Conservation (phyloP, 345 rosid genomes). For the Eucalyptus rudis region DNA sequence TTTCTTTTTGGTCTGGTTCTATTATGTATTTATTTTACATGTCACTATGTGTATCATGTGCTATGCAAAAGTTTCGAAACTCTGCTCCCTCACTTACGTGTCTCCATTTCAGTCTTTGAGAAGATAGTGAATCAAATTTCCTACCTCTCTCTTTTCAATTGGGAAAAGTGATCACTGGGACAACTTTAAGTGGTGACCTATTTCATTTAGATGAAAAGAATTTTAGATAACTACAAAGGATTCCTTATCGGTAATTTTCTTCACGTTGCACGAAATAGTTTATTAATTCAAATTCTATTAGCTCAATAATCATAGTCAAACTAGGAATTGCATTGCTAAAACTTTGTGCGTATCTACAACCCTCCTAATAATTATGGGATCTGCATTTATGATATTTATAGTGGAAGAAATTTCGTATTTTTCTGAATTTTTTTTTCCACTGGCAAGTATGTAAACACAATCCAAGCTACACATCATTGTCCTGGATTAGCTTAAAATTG, state of each 20-base stretch:
- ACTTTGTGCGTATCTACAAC: not conserved
- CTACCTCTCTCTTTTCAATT: not conserved
- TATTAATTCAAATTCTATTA: not conserved
- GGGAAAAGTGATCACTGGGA: too few relatives aligned
- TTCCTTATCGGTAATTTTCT: not conserved
- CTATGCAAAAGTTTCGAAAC: too few relatives aligned
- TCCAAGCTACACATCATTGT: not conserved
- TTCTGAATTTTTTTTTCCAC: not conserved
- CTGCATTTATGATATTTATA: not conserved
- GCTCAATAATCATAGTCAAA: not conserved
- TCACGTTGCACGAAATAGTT: not conserved
- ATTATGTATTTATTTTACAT: too few relatives aligned
- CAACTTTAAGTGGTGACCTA: too few relatives aligned
- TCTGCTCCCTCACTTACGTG: accelerated
- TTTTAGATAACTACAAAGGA: not conserved
- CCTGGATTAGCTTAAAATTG: not conserved
- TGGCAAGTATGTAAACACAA: not conserved
- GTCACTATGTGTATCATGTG: too few relatives aligned
- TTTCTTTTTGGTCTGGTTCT: too few relatives aligned
- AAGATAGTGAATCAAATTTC: too few relatives aligned
- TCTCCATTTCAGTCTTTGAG: too few relatives aligned
- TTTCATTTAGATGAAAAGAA: too few relatives aligned
- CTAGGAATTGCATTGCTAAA: not conserved
- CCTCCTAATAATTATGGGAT: not conserved
- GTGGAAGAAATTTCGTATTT: not conserved